Base-by-base conservation (phyloP, 1,284 basidiomycete species). In the Tylopilus sp. region DNA sequence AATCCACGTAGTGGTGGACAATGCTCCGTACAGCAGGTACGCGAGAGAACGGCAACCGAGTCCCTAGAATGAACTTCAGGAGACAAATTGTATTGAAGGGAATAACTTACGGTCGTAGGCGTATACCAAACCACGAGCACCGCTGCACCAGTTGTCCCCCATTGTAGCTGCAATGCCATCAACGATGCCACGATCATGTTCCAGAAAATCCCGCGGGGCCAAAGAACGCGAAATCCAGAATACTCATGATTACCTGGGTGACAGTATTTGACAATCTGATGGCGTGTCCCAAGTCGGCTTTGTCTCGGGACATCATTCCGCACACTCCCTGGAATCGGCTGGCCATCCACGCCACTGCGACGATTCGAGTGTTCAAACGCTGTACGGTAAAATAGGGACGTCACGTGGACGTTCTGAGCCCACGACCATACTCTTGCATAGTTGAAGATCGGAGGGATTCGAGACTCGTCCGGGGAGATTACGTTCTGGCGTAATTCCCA, bases 121-220 rank as follows among this genome's bases (percentile, higher is more conserved):
- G 80, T 82, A 58, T 73, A 77, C 69, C 72, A 79, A 15, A 75
- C 69, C 4, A 76, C 71, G 10, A 82, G 67, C 24, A 81, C 65
- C 4, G 78, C 78, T 2, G 76, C 76, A 18, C 80, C 78, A 4
- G 76, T 75, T 3, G 82, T 83, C 1, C 77, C 77, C 82, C 83
- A 85, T 60, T 83, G 82, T 33, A 84, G 66, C 2, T 66, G 62
- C 9, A 83, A 60, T 6, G 81, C 76, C 26, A 79, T 64, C 1
- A 75, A 8, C 1, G 81, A 80, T 16, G 82, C 81, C 3, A 81
- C 52, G 16, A 77, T 55, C 61, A 82, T 79, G 47, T 82, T 78
- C 3, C 64, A 67, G 22, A 79, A 64, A 1, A 81, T 67, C 9
- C 73, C 74, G 3, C 66, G 70, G 16, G 74, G 77, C 76, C 76